These are phyloP conservation scores for Metarhizium guizhouense DNA, from an alignment of 2,329 filamentous ascomycete species.

Conservation along the genomic window DNA sequence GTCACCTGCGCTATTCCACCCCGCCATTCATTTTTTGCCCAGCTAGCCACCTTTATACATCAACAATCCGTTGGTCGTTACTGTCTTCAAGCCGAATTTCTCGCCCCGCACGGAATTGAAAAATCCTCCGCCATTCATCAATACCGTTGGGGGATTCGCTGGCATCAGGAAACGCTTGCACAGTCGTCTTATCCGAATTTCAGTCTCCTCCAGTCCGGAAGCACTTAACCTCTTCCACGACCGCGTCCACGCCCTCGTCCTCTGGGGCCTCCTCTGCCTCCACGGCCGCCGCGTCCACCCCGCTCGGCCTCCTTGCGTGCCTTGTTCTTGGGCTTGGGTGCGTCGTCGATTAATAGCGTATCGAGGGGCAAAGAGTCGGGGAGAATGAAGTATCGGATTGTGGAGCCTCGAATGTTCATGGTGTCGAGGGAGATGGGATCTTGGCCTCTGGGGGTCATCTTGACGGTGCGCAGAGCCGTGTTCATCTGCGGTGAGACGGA, in stretches of 20 bases:
- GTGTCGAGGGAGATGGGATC: constrained; percentile 84
- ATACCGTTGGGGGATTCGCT: background rate
- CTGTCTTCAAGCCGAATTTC: background rate
- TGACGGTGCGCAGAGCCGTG: constrained; percentile 87
- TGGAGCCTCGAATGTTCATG: constrained; percentile 94
- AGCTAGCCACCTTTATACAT: background rate
- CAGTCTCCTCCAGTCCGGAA: background rate
- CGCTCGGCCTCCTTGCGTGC: constrained; percentile 80
- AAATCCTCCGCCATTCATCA: background rate
- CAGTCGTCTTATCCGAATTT: background rate
- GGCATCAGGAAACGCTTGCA: background rate
- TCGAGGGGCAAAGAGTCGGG: constrained; percentile 93
- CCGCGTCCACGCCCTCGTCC: constrained; percentile 30
- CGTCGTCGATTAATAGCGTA: constrained; percentile 90
- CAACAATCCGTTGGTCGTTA: background rate
- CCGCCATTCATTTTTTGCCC: background rate
- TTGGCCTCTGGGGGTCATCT: constrained; percentile 87
- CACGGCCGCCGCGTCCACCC: constrained; percentile 42
- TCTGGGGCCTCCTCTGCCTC: constrained; percentile 44
- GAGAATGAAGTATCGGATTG: constrained; percentile 93
- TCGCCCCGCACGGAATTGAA: background rate
- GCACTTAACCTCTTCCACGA: constrained; percentile 5
- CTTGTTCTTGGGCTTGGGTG: constrained; percentile 99
- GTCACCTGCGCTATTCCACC: constrained; percentile 1
- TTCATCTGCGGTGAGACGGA: constrained; percentile 99